Base-by-base conservation (phyloP, 1,284 basidiomycete genomes). In the Rhizoctonia solani region DNA sequence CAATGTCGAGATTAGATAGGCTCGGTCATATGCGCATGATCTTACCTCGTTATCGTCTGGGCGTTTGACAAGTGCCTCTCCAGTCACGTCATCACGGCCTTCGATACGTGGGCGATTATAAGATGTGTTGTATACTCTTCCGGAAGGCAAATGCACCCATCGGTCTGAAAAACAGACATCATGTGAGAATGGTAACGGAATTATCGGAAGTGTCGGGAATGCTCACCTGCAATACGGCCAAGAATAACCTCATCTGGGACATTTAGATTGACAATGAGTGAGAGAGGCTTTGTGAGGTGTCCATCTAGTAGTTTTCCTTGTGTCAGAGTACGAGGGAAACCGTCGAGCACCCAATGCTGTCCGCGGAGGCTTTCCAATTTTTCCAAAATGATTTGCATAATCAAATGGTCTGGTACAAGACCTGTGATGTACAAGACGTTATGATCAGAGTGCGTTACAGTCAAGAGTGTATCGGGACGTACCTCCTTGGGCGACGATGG, bases 91-190 rank as follows among this genome's bases (percentile, higher is more conserved):
- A 80, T 98, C 97, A 68, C 85, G 82, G 3, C 96, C 96, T 1
- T 88, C 81, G 0, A 90, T 85, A 73, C 89, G 90, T 16, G 97
- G 97, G 23, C 87, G 90, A 77, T 96, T 98, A 79, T 92, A 94
- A 14, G 89, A 86, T 74, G 88, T 84, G 77, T 96, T 97, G 81
- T 99, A 99, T 14, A 98, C 90, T 21, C 97, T 84, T 3, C 97
- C 97, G 0, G 92, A 95, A 1, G 93, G 87, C 1, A 93, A 82
- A 76, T 99, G 96, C 3, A 98, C 87, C 93, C 92, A 98, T 59
- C 95, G 89, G 72, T 95, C 92, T 81, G 72, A 13, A 37, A 11
- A 34, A 4, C 4, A 53, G 32, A 44, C n/a, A 32, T 19, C 14
- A 44, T 27, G 25, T 49, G 41, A 52, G 34, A 49, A 69, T 16